Evolutionary conservation across 2,329 filamentous ascomycete genomes (phyloP).

Genomic region (Alternaria solani): DNA sequence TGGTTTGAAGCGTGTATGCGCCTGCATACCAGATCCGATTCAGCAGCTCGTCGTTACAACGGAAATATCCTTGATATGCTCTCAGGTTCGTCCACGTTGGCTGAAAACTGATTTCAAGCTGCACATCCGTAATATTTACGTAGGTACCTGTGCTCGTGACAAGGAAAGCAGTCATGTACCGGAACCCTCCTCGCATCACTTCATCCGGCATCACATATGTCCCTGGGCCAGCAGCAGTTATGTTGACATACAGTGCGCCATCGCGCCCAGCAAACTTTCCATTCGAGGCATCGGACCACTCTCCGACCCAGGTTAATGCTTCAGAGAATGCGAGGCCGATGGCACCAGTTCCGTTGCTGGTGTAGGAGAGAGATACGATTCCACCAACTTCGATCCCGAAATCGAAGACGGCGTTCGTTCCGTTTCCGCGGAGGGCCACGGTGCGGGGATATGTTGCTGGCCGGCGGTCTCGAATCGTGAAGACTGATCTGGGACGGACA

Average conservation of each 20-base stretch:
- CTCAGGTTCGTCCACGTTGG: slow-evolving; percentile 59
- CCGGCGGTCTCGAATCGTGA: slow-evolving; percentile 44
- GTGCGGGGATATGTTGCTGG: slow-evolving; percentile 38
- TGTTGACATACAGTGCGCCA: slow-evolving; percentile 58
- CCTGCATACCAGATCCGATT: slow-evolving; percentile 66
- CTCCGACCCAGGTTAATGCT: slow-evolving; percentile 55
- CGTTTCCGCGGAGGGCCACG: slow-evolving; percentile 55
- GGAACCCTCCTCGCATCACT: slow-evolving; percentile 61
- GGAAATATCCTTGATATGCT: slow-evolving; percentile 51
- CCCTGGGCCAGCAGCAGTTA: slow-evolving; percentile 46
- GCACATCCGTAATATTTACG: slow-evolving; percentile 51
- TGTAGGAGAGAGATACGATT: slow-evolving; percentile 62
- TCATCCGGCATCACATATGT: slow-evolving; percentile 56
- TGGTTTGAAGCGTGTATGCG: slow-evolving; percentile 53
- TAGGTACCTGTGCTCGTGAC: slow-evolving; percentile 47
- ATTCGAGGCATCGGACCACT: slow-evolving; percentile 55
- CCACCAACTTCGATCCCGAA: slow-evolving; percentile 68
- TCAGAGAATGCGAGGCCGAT: slow-evolving; percentile 55
- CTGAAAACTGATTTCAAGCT: slow-evolving; percentile 58
- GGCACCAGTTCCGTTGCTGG: slow-evolving; percentile 47
- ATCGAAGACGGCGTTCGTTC: slow-evolving; percentile 64
- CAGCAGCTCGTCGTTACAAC: slow-evolving; percentile 53
- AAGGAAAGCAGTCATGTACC: slow-evolving; percentile 61
- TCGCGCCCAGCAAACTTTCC: slow-evolving; percentile 51
- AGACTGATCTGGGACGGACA: slow-evolving; percentile 57